Conservation (phyloP, 2,329 filamentous ascomycete genomes). For the Curvularia hawaiiensis region DNA sequence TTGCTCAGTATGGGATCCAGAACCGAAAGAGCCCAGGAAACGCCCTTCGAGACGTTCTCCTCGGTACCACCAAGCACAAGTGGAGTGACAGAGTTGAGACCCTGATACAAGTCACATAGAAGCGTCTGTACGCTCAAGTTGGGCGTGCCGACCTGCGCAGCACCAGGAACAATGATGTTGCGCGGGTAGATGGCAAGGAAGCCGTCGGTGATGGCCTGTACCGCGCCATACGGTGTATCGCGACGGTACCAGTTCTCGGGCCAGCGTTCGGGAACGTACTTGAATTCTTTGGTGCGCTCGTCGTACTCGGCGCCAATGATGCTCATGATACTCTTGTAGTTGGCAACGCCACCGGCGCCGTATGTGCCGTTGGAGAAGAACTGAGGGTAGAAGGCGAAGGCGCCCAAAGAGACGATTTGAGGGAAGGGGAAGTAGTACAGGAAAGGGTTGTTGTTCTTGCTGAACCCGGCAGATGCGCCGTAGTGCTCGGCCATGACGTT, state of each 20-base stretch:
- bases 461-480: conserved; percentile 50
- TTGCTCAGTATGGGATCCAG: conserved; percentile 35
- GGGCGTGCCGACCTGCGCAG: conserved; percentile 38
- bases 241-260: conserved; percentile 60
- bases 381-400: conserved; percentile 36
- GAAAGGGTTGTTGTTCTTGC: conserved; percentile 52
- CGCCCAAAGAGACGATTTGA: conserved; percentile 55
- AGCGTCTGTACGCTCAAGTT: conserved; percentile 40
- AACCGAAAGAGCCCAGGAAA: conserved; percentile 40
- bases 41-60: conserved; percentile 24
- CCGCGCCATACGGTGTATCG: conserved; percentile 53
- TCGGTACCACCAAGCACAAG: conserved; percentile 34
- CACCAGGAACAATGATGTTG: conserved; percentile 38
- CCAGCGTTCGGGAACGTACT: conserved; percentile 56
- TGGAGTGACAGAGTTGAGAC: conserved; percentile 45
- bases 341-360: conserved; percentile 43
- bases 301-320: conserved; percentile 56
- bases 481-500: conserved; percentile 36
- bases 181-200: conserved; percentile 42
- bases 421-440: conserved; percentile 44
- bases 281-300: conserved; percentile 51
- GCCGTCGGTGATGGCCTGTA: conserved; percentile 42
- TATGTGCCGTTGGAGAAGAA: conserved; percentile 47
- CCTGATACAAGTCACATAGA: conserved; percentile 45
- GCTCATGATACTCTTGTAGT: conserved; percentile 45